phyloP scores from a whole-genome alignment of 345 rosid genomes.

The Citrus inodora region DNA sequence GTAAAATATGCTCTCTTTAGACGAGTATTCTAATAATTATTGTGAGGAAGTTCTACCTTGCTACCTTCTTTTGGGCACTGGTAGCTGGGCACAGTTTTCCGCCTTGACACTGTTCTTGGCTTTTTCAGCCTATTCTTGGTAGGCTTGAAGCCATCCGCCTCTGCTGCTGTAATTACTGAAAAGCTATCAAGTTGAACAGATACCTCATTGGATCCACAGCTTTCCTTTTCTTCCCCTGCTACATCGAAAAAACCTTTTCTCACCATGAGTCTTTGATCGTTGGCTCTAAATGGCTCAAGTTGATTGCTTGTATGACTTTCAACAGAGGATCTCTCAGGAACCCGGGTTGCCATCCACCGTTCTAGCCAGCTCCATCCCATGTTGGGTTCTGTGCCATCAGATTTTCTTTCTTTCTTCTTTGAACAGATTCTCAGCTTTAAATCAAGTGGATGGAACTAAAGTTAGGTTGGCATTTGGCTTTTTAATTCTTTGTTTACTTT shows the following conservation, averaged over 20 bases:
- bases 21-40: not conserved
- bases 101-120: conserved; percentile 36
- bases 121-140: conserved; percentile 28
- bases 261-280: conserved; percentile 19
- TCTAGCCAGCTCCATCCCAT: conserved; percentile 87
- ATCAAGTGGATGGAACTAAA: not conserved
- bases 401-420: conserved; percentile 47
- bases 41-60: conserved; percentile 33
- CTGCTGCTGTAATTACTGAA: conserved; percentile 22
- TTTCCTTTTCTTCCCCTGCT: conserved; percentile 69
- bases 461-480: not conserved
- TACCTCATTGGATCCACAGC: conserved; percentile 84
- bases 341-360: conserved; percentile 87
- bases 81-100: conserved; percentile 51
- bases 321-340: conserved; percentile 39
- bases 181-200: conserved; percentile 46
- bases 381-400: conserved; percentile 39
- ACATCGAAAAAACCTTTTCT: conserved; percentile 32
- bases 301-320: conserved; percentile 31
- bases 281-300: conserved; percentile 22
- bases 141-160: conserved; percentile 22
- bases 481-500: not conserved
- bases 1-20: not conserved
- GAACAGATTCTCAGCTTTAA: conserved; percentile 65
- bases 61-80: conserved; percentile 38